Base-by-base conservation (phyloP, 495 filamentous ascomycete species). In the Xylaria nigripes region DNA sequence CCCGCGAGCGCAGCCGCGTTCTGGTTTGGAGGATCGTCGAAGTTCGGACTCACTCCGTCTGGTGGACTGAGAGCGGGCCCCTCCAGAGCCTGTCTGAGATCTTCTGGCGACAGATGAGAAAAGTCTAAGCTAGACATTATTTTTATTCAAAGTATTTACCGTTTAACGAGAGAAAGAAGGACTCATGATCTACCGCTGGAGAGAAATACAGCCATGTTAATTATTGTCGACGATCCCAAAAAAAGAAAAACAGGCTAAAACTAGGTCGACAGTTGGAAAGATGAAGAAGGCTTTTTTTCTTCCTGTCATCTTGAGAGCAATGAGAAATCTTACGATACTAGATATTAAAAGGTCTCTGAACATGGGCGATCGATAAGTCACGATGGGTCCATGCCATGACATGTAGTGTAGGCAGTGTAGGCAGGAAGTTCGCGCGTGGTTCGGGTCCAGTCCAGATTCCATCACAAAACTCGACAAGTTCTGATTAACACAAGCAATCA, bases 11-110 rank as follows among this genome's bases (percentile, higher is more conserved):
- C 56, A 6, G 46, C n/a, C 4, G 34, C 48, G 25, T 62, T 56
- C 19, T 32, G 23, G 53, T 62, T 62, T 19, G 52, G 51, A n/a
- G 60, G 56, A 15, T 59, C 36, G n/a, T 55, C 55, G 29, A 58
- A 50, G 15, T 51, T 42, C 23, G 59, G 16, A 8, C n/a, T 50
- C 13, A 55, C 46, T 18, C 59, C 58, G 6, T 48, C 38, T 21
- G 59, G 59, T n/a, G 59, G 45, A 18, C 38, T 43, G 23, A 58
- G 29, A 15, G 59, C 55, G 3, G 59, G 59, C 23, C 45, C 47
- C 34, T 47, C 45, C 18, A 47, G 45, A 25, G 24, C 45, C 24
- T 24, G 21, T n/a, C 4, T 6, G 22, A 47, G 25, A 19, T 47
- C 18, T 16, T 6, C 45, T 7, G 45, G 21, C 22, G 45, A 29